phyloP scores from a whole-genome alignment of 2,329 filamentous ascomycete genomes.

The Ophiosphaerella korrae region DNA sequence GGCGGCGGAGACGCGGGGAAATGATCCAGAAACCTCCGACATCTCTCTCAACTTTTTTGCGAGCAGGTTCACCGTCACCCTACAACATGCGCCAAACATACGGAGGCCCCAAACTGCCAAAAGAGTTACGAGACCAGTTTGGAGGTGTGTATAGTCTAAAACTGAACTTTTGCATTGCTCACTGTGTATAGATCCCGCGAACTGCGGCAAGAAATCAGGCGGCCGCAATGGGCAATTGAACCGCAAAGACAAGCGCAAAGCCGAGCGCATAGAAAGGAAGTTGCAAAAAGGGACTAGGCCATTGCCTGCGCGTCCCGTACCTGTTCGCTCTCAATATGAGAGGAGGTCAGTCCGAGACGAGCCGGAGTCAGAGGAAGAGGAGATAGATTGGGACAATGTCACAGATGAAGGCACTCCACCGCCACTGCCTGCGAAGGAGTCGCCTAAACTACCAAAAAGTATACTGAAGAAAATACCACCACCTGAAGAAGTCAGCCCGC shows the following conservation, averaged over 20 bases:
- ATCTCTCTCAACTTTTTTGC: slow-evolving; percentile 38
- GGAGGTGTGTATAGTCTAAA: slow-evolving; percentile 29
- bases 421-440: slow-evolving; percentile 20
- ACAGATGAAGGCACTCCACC: slow-evolving; percentile 37
- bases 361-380: slow-evolving; percentile 22
- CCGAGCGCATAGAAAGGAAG: slow-evolving; percentile 67
- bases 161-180: slow-evolving; percentile 1
- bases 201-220: slow-evolving; percentile 28
- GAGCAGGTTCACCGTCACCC: slow-evolving; percentile 10
- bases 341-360: slow-evolving; percentile 20
- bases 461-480: slow-evolving; percentile 31
- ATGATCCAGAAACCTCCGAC: slow-evolving; percentile 30
- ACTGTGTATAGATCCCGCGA: slow-evolving; percentile 32
- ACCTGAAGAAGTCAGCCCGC: slow-evolving; percentile 7
- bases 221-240: slow-evolving; percentile 36
- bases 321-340: slow-evolving; percentile 22
- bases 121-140: slow-evolving; percentile 52
- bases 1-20: slow-evolving; percentile 28
- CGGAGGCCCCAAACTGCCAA: slow-evolving; percentile 53
- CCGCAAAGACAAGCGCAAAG: slow-evolving; percentile 71
- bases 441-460: slow-evolving; percentile 35
- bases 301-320: slow-evolving; percentile 4
- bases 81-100: slow-evolving; percentile 46
- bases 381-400: slow-evolving; percentile 40
- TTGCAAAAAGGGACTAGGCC: slow-evolving; percentile 39